These are phyloP conservation scores for Isatis tinctoria DNA, from an alignment of 345 rosid species.

Conservation along the genomic window DNA sequence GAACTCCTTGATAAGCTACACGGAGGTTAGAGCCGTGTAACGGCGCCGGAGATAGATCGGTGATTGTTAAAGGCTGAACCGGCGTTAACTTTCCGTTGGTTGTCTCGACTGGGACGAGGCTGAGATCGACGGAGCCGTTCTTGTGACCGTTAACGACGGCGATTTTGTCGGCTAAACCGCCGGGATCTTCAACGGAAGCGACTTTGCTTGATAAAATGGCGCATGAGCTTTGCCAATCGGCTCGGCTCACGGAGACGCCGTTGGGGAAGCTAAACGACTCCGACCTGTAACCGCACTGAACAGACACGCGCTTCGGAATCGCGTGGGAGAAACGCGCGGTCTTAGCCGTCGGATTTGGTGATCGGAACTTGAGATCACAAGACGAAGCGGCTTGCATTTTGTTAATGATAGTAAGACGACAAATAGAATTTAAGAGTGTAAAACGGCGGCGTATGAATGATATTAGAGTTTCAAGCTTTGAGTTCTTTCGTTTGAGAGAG, in stretches of 20 bases:
- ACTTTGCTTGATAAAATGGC: conserved; percentile 72
- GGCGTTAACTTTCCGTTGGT: not conserved
- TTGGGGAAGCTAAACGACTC: conserved; percentile 44
- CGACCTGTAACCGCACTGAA: conserved; percentile 42
- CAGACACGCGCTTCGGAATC: conserved; percentile 7
- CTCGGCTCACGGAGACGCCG: conserved; percentile 43
- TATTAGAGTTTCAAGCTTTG: conserved; percentile 12
- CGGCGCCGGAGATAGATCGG: conserved; percentile 84
- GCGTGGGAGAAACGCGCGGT: not conserved
- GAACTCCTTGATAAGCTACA: conserved; percentile 96
- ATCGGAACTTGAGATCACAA: conserved; percentile 26
- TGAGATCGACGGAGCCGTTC: conserved; percentile 45
- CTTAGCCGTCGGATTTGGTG: not conserved
- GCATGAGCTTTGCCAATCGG: conserved; percentile 87
- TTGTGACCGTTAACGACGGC: conserved; percentile 59
- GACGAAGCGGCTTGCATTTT: conserved; percentile 17
- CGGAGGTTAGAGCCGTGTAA: conserved; percentile 80
- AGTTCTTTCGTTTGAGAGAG: conserved; percentile 22
- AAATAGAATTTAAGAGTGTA: conserved; percentile 25
- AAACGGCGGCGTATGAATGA: not conserved
- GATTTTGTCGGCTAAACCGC: conserved; percentile 35
- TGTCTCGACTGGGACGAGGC: conserved; percentile 47
- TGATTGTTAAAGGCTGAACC: conserved; percentile 57
- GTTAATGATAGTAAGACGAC: conserved; percentile 11
- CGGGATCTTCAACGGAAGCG: conserved; percentile 41